phyloP scores from a whole-genome alignment of 352 stramenopile genomes.

The Phytophthora meadii region DNA sequence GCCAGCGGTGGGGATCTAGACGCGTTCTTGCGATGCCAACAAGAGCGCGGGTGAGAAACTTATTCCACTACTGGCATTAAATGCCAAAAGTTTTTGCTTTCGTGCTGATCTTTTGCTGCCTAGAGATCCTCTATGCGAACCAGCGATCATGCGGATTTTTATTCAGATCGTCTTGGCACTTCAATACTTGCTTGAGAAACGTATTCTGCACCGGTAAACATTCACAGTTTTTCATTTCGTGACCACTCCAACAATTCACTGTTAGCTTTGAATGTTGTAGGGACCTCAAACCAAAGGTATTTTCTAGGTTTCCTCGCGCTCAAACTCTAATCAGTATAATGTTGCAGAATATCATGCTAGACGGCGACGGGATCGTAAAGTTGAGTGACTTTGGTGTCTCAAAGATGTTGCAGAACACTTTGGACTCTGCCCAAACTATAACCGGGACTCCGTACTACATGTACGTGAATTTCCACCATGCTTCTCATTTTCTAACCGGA shows the following conservation, averaged over 20 bases:
- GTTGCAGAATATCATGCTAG: conserved; percentile 60
- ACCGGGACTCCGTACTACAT: conserved; percentile 83
- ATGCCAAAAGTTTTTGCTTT: background rate
- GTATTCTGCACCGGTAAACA: conserved; percentile 67
- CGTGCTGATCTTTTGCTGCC: conserved; percentile 3
- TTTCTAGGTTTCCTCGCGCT: too few species aligned
- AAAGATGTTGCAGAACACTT: conserved; percentile 45
- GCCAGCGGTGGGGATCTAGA: conserved; percentile 68
- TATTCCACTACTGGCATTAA: background rate
- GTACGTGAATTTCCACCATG: conserved; percentile 26
- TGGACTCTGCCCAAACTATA: conserved; percentile 62
- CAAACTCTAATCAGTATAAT: background rate
- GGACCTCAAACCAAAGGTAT: conserved; percentile 66
- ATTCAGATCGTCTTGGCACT: conserved; percentile 69
- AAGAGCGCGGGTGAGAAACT: conserved; percentile 24
- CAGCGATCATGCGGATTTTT: conserved; percentile 72
- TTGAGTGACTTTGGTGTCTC: conserved; percentile 79
- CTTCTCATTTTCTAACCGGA: conserved; percentile 6
- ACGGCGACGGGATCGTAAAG: conserved; percentile 68
- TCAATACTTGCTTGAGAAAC: conserved; percentile 62
- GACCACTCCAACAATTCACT: too few species aligned
- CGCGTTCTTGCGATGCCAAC: conserved; percentile 40
- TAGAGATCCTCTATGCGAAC: conserved; percentile 39
- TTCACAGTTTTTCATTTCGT: background rate
- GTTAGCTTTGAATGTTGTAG: conserved; percentile 23